Percentiles rank a stretch among this genome's conserved stretches.
phyloP scores from a whole-genome alignment of 169 alveolate genomes.

The Cryptosporidium tyzzeri region DNA sequence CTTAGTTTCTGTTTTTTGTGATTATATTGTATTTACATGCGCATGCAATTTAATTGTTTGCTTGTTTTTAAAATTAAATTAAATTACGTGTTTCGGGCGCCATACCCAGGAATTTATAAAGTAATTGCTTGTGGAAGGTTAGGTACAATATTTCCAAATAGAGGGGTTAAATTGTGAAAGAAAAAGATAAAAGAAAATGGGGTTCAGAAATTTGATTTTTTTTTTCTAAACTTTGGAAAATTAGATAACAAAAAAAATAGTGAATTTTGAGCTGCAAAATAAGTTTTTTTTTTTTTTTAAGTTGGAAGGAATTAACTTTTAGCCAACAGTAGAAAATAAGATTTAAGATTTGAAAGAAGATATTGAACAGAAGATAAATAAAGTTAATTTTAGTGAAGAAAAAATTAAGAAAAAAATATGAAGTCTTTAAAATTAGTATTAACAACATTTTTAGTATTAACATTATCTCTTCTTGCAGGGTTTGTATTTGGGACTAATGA shows the following conservation, averaged over 20 bases:
- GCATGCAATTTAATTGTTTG: neutral
- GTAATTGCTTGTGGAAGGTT: neutral
- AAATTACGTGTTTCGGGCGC: conserved; percentile 4
- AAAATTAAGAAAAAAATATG: neutral
- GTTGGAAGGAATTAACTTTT: neutral
- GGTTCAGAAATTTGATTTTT: neutral
- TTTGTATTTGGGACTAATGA: neutral
- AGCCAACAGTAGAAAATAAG: neutral
- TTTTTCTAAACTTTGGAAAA: neutral
- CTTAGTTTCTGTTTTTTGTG: too few relatives aligned
- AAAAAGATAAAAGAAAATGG: neutral
- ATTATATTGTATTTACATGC: neutral
- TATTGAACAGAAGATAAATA: neutral
- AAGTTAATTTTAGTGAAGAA: neutral
- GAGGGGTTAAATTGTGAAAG: neutral
- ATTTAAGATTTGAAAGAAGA: neutral
- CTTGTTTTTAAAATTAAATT: neutral
- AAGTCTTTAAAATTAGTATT: neutral
- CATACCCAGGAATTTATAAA: neutral
- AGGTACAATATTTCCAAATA: neutral
- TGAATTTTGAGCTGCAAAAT: neutral
- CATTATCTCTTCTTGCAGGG: neutral
- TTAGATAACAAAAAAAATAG: too few relatives aligned
- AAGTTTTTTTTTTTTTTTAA: too few relatives aligned
- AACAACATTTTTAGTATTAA: neutral